These are phyloP conservation scores for Capsicum pubescens DNA, from an alignment of 257 asterid species.

Conservation along the genomic window DNA sequence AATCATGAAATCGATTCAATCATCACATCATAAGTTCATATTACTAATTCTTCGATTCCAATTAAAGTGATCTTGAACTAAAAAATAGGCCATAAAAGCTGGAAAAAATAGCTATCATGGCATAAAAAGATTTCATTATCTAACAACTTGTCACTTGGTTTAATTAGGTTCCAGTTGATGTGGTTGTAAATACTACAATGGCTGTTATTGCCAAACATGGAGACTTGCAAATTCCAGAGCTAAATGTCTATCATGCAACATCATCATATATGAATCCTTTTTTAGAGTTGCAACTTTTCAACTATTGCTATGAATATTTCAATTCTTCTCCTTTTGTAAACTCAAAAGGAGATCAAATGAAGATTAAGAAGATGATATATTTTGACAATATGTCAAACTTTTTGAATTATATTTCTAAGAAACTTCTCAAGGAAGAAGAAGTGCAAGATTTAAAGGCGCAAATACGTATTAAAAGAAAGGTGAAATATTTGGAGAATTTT, in stretches of 20 bases:
- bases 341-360: background rate
- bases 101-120: too few species aligned
- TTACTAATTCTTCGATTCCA: background rate
- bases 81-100: background rate
- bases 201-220: slow-evolving; percentile 52
- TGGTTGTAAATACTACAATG: slow-evolving; percentile 47
- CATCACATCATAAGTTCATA: background rate
- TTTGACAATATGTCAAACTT: background rate
- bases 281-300: slow-evolving; percentile 31
- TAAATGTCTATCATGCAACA: background rate
- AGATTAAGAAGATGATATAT: background rate
- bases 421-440: background rate
- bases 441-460: background rate
- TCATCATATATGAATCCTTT: slow-evolving; percentile 5
- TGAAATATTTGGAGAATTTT: too few species aligned
- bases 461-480: background rate
- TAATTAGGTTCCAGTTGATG: slow-evolving; percentile 46
- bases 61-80: too few species aligned
- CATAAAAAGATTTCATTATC: background rate
- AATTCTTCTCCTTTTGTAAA: slow-evolving; percentile 22
- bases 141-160: background rate
- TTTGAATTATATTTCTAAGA: background rate
- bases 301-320: slow-evolving; percentile 39
- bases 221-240: background rate
- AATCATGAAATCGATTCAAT: background rate